A percentile compares a stretch with the other conserved stretches of the same genome.
Conservation (phyloP, 2,329 filamentous ascomycete species). For the Neonectria hederae region DNA sequence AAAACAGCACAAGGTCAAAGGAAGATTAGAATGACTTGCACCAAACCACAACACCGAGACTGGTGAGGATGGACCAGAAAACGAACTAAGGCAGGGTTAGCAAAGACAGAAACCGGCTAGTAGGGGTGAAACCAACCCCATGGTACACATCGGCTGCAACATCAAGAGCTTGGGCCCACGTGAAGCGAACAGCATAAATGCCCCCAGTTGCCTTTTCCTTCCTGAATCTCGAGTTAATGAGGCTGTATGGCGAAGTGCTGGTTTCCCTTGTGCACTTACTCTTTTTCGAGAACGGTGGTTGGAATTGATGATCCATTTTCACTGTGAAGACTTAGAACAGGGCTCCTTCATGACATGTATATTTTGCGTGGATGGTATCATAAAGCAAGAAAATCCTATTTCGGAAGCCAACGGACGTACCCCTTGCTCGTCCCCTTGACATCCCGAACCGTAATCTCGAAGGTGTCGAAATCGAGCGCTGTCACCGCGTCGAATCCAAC, state of each 20-base stretch:
- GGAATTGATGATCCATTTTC: constrained; percentile 57
- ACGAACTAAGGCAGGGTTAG: constrained; percentile 70
- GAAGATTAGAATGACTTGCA: constrained; percentile 67
- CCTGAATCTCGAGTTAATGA: constrained; percentile 56
- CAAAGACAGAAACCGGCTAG: constrained; percentile 1
- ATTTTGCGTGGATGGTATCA: constrained; percentile 42
- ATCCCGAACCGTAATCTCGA: constrained; percentile 90
- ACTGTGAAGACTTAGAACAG: constrained; percentile 59
- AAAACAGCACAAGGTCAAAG: constrained; percentile 6
- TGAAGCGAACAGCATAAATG: constrained; percentile 76
- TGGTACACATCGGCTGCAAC: constrained; percentile 90
- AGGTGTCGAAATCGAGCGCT: constrained; percentile 86
- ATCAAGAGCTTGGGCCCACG: constrained; percentile 78
- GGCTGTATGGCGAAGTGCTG: not conserved
- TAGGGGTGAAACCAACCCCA: constrained; percentile 68
- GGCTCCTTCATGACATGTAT: constrained; percentile 40
- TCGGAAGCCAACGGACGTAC: constrained; percentile 98
- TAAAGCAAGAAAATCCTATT: constrained; percentile 63
- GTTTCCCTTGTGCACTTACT: constrained; percentile 64
- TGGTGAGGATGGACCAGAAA: constrained; percentile 95
- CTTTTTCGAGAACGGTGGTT: constrained; percentile 71
- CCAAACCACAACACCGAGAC: constrained; percentile 90
- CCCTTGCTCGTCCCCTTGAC: constrained; percentile 91
- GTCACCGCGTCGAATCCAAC: constrained; percentile 97
- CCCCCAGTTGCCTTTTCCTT: constrained; percentile 79